These are phyloP conservation scores for Ceratocystis colombiana DNA, from an alignment of 2,329 filamentous ascomycete genomes.

Conservation along the genomic window DNA sequence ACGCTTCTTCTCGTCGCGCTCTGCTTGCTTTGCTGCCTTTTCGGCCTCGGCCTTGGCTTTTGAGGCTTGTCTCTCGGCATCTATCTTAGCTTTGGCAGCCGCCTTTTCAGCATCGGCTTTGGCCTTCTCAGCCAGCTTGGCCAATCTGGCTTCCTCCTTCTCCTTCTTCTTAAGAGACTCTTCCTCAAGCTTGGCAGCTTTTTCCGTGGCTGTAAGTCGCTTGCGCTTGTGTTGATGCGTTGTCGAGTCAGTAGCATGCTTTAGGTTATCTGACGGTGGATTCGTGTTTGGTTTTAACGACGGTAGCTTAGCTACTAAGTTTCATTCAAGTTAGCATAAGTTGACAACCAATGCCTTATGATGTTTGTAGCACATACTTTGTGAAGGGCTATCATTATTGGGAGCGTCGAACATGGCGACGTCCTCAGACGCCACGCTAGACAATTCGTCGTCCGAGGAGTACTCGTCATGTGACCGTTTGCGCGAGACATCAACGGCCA, in stretches of 20 bases:
- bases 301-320: not conserved
- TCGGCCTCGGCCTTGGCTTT: conserved; percentile 37
- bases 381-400: not conserved
- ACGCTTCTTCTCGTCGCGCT: conserved; percentile 39
- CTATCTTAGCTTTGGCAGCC: conserved; percentile 28
- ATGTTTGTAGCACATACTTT: not conserved
- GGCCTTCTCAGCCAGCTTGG: conserved; percentile 33
- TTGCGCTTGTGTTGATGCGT: conserved; percentile 35
- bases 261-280: conserved; percentile 26
- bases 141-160: conserved; percentile 31
- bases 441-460: conserved; percentile 30
- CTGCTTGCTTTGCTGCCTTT: conserved; percentile 35
- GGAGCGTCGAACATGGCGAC: conserved; percentile 22
- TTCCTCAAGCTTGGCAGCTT: conserved; percentile 33
- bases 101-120: conserved; percentile 37
- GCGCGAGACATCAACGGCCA: conserved; percentile 37
- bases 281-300: conserved; percentile 14
- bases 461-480: conserved; percentile 43
- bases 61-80: conserved; percentile 35
- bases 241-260: not conserved
- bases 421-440: conserved; percentile 22
- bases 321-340: conserved; percentile 33
- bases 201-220: conserved; percentile 37
- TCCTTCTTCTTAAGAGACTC: conserved; percentile 33
- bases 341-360: conserved; percentile 31